These are phyloP conservation scores for Skeletonema costatum DNA, from an alignment of 108 stramenopile genomes.

Conservation along the genomic window DNA sequence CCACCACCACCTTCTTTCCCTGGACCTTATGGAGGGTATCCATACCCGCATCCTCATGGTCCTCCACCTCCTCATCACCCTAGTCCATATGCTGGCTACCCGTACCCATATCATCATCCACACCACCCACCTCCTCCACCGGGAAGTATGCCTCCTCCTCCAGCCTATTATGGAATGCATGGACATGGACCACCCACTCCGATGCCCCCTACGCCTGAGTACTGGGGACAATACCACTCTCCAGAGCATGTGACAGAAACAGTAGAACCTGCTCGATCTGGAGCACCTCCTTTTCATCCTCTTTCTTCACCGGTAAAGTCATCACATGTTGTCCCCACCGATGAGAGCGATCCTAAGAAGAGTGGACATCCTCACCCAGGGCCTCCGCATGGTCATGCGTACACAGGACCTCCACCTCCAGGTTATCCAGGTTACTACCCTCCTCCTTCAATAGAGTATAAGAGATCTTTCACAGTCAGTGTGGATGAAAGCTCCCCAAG, in stretches of 20 bases:
- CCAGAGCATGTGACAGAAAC: not conserved
- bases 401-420: constrained; percentile 3
- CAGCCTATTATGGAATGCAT: not conserved
- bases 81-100: constrained; percentile 9
- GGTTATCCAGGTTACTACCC: constrained; percentile 1
- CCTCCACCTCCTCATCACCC: constrained; percentile 1
- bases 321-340: constrained; percentile 5
- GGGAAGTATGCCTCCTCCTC: not conserved
- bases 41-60: not conserved
- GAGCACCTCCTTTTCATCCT: constrained; percentile 6
- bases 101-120: not conserved
- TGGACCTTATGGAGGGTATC: constrained; percentile 8
- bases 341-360: not conserved
- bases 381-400: not conserved
- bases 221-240: constrained; percentile 9
- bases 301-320: not conserved
- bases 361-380: not conserved
- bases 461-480: constrained; percentile 2
- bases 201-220: constrained; percentile 1
- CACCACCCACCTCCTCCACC: not conserved
- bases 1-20: constrained; percentile 2
- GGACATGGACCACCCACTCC: not conserved
- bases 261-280: not conserved
- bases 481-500: constrained; percentile 4
- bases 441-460: not conserved